These are phyloP conservation scores for Chlorella sp. DNA, from an alignment of 139 green algal genomes.

Conservation along the genomic window DNA sequence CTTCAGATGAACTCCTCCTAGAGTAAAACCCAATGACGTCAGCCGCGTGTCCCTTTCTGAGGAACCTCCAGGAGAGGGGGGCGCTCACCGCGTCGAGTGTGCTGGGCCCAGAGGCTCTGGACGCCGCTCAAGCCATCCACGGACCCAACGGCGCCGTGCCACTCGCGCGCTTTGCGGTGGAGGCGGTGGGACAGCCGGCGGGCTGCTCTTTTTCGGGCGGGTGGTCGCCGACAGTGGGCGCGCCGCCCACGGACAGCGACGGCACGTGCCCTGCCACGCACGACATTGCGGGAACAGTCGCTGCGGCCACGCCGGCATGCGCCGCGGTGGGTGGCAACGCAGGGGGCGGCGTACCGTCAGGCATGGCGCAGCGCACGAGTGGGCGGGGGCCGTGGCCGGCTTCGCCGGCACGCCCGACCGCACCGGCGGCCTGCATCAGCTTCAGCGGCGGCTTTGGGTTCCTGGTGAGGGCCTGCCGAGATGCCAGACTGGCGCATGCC, in stretches of 20 bases:
- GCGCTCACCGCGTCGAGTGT: too few species aligned
- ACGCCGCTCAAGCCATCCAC: too few species aligned
- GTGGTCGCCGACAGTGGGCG: not conserved
- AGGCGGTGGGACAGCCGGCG: not conserved
- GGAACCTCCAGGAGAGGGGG: too few species aligned
- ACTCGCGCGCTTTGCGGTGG: conserved; percentile 10
- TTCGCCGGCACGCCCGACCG: not conserved
- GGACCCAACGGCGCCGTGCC: conserved; percentile 21
- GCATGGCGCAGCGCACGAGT: not conserved
- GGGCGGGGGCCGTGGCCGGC: not conserved
- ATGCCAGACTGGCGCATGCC: not conserved
- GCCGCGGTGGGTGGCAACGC: not conserved
- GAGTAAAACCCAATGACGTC: too few species aligned
- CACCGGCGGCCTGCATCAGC: conserved; percentile 30
- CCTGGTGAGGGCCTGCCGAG: conserved; percentile 15
- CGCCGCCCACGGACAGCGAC: not conserved
- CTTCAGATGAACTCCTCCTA: too few species aligned
- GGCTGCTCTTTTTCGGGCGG: not conserved
- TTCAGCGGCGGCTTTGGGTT: conserved; percentile 36
- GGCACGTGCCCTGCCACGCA: not conserved
- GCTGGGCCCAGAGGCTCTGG: too few species aligned
- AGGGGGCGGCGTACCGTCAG: not conserved
- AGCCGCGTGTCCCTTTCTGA: too few species aligned
- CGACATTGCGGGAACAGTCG: not conserved
- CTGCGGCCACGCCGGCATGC: not conserved